Evolutionary conservation across 2,329 filamentous ascomycete genomes (phyloP).

Genomic region (Colletotrichum liaoningense): DNA sequence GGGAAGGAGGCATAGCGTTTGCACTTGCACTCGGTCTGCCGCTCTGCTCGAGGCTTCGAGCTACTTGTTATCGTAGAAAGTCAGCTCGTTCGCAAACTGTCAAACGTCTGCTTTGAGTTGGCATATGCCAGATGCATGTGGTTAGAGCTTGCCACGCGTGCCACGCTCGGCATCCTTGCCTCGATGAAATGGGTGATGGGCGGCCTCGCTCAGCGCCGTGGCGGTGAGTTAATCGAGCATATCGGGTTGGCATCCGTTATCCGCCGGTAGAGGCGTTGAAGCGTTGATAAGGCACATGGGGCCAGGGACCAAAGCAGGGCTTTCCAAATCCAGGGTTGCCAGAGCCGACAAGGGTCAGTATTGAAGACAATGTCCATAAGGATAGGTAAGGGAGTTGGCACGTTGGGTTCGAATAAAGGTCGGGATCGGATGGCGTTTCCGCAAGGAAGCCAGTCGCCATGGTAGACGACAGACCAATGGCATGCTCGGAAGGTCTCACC

Average conservation of each 20-base stretch:
- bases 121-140: not conserved
- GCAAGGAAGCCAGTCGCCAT: not conserved
- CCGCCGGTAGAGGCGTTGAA: not conserved
- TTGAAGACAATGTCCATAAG: not conserved
- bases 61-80: no score
- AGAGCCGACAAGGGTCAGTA: not conserved
- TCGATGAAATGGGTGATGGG: not conserved
- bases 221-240: conserved; percentile 15
- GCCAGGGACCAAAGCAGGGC: not conserved
- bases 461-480: not conserved
- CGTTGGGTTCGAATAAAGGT: not conserved
- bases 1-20: not conserved
- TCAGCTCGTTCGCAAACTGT: not conserved
- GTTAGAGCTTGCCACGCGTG: not conserved
- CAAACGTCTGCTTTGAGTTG: not conserved
- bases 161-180: no score
- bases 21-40: not conserved
- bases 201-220: conserved; percentile 18
- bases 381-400: not conserved
- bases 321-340: not conserved
- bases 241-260: not conserved
- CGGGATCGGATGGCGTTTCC: conserved; percentile 7
- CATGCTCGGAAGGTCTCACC: not conserved
- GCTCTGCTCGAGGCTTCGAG: no score
- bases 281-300: conserved; percentile 2